Percentiles rank a stretch among this genome's conserved stretches.
Conservation (phyloP, 371 early-diverging fungal genomes). For the Haplosporangium sp. region DNA sequence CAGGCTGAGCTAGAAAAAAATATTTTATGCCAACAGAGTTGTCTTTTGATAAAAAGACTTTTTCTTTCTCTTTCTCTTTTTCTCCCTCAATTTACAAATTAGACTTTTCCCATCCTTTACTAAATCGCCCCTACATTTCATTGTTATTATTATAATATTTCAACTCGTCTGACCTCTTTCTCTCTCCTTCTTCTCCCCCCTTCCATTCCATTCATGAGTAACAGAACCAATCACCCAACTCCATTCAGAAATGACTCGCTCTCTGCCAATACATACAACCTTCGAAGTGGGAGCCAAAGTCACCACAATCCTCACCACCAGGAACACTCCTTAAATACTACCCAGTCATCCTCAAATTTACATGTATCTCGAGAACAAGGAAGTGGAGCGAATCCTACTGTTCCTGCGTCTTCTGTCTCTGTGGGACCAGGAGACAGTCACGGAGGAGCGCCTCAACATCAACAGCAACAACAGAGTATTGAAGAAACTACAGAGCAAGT, state of each 20-base stretch:
- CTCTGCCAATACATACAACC: slow-evolving; percentile 11
- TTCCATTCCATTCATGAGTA: slow-evolving; percentile 21
- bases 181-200: not conserved
- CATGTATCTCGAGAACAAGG: not conserved
- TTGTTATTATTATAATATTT: not conserved
- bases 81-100: not conserved
- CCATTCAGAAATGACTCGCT: slow-evolving; percentile 39
- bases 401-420: not conserved
- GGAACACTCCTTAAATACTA: not conserved
- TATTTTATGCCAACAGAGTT: not conserved
- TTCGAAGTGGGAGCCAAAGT: slow-evolving; percentile 6
- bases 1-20: not conserved
- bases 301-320: slow-evolving; percentile 12
- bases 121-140: not conserved
- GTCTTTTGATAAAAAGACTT: not conserved
- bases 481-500: slow-evolving; percentile 62
- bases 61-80: not conserved
- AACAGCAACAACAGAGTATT: slow-evolving; percentile 11
- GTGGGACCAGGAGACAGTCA: slow-evolving; percentile 7
- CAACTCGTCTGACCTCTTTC: not conserved
- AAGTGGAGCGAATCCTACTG: not conserved
- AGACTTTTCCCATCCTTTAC: not conserved
- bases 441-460: not conserved
- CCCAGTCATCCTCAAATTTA: slow-evolving; percentile 1
- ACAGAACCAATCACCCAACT: slow-evolving; percentile 17